A percentile compares a stretch with the other conserved stretches of the same genome.
Conservation (phyloP, 768 basidiomycete genomes). For the Podaxis sp. region DNA sequence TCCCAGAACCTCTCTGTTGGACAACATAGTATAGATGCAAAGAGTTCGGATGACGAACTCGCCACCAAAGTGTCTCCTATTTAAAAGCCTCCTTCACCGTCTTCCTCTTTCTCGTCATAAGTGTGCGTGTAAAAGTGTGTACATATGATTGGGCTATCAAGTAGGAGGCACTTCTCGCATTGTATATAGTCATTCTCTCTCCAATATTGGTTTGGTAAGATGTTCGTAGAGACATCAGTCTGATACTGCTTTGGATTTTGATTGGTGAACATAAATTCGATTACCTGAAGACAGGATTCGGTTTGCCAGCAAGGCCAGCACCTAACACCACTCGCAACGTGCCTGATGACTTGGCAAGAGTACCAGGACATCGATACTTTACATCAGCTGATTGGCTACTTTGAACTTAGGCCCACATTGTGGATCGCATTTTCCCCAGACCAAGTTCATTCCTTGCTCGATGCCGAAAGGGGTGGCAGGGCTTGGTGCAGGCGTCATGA, state of each 20-base stretch:
- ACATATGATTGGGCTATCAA: not conserved
- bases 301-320: not conserved
- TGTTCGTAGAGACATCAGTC: not conserved
- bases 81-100: not conserved
- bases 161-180: too few species aligned
- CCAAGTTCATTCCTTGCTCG: not conserved
- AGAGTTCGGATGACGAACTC: not conserved
- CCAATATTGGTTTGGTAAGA: not conserved
- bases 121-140: not conserved
- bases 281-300: not conserved
- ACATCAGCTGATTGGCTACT: not conserved
- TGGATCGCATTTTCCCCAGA: not conserved
- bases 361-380: not conserved
- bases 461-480: not conserved
- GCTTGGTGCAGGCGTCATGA: too few species aligned
- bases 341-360: not conserved
- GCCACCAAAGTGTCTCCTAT: not conserved
- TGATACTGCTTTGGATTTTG: not conserved
- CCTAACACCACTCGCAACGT: not conserved
- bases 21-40: not conserved
- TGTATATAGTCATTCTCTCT: not conserved
- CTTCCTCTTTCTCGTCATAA: not conserved
- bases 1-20: not conserved
- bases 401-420: not conserved
- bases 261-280: not conserved